Evolutionary conservation across 257 asterid species (phyloP), one percentile per base, ranked within the genome.

Genomic region (Rehmannia glutinosa): DNA sequence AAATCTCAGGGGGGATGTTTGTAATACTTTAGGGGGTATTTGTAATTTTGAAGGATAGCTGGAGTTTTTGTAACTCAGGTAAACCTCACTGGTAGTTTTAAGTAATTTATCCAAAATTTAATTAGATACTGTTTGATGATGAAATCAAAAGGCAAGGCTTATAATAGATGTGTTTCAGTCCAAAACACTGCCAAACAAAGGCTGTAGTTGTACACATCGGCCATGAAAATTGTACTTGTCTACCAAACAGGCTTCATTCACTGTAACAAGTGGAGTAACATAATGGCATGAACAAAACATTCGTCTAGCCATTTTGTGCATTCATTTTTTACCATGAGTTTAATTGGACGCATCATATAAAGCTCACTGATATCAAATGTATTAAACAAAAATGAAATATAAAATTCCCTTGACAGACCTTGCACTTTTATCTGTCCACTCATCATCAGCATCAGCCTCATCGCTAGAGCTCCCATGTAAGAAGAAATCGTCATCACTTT

Each of bases 361-460:
- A 45, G 23, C 51, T 4, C 42, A 21, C 19, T 45, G 2, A 45
- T 5, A 28, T 28, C 33, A 28, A 28, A 2, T 5, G 1, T 52
- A 24, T 11, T 52, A 50, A 50, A 36, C n/a, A 32, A 65, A 64
- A 49, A 24, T n/a, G 23, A 28, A 66, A 57, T 25, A 17, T 8
- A 52, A 28, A 72, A 53, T 66, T 16, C 30, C 35, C 16, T 32
- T n/a, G 51, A 33, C 46, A 66, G 50, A 93, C 99, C 96, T 90
- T 39, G 95, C 75, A 73, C 97, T 91, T 64, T 64, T 64, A 33
- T 64, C 59, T 13, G 59, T 47, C 97, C 80, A 83, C 79, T 91
- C 96, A 61, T 91, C 97, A 80, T 91, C 99, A 52, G 99, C 96
- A 50, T 94, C 87, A 58, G 87, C 94, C 3, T 89, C 96, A 57